phyloP scores from a whole-genome alignment of 2,329 filamentous ascomycete species.

The Aaosphaeria pasadenensis region DNA sequence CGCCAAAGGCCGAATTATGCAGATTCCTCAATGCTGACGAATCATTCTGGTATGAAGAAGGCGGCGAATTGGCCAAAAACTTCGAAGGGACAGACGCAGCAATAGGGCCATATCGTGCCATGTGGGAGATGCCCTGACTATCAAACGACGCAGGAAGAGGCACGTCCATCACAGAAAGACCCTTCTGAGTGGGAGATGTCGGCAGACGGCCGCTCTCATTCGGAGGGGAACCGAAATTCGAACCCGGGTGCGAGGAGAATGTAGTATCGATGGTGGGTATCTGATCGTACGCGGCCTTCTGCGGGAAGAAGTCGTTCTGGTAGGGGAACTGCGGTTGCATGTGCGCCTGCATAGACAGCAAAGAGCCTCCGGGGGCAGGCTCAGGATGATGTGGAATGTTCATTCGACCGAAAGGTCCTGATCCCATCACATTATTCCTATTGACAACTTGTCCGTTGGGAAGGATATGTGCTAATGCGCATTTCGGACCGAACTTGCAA shows the following conservation, averaged over 20 bases:
- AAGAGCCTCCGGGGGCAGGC: conserved; percentile 71
- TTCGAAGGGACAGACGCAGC: conserved; percentile 90
- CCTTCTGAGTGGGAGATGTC: conserved; percentile 69
- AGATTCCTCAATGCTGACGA: conserved; percentile 61
- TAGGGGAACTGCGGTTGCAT: conserved; percentile 39
- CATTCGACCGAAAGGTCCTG: conserved; percentile 65
- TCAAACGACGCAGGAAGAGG: conserved; percentile 93
- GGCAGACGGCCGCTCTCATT: conserved; percentile 67
- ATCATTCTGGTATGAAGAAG: conserved; percentile 61
- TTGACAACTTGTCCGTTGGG: conserved; percentile 93
- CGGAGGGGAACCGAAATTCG: conserved; percentile 78
- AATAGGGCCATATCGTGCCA: conserved; percentile 83
- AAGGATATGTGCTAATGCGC: conserved; percentile 92
- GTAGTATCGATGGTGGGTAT: conserved; percentile 58
- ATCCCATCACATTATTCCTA: conserved; percentile 50
- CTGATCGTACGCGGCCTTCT: conserved; percentile 44
- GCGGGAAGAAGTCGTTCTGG: conserved; percentile 34
- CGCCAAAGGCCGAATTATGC: conserved; percentile 66
- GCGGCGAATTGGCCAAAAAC: conserved; percentile 83
- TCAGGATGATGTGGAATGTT: conserved; percentile 64
- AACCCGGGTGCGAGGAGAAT: conserved; percentile 57
- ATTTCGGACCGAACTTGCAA: conserved; percentile 98
- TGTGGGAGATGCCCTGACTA: conserved; percentile 90
- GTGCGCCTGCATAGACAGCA: conserved; percentile 58
- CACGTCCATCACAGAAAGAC: conserved; percentile 89